phyloP scores from a whole-genome alignment of 2,329 filamentous ascomycete species.

The Tolypocladium pustulatum region DNA sequence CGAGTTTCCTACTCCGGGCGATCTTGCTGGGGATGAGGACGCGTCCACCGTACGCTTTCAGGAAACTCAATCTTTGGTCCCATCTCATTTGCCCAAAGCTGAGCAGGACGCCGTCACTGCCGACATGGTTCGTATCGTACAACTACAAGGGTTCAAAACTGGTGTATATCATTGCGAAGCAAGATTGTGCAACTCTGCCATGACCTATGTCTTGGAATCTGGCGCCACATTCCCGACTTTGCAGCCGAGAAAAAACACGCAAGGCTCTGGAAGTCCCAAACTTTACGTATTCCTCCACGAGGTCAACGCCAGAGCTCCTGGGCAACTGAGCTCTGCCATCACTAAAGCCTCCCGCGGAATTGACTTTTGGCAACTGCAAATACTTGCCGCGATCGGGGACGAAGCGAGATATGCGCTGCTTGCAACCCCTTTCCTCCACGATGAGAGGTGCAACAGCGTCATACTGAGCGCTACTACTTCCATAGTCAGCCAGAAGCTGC shows the following conservation, averaged over 20 bases:
- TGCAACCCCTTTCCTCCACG: background rate
- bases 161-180: background rate
- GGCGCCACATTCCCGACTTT: background rate
- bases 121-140: background rate
- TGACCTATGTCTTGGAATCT: background rate
- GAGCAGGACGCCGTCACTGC: background rate
- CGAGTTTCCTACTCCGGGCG: background rate
- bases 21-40: background rate
- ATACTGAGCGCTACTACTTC: background rate
- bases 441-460: background rate
- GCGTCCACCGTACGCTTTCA: background rate
- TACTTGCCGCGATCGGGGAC: background rate
- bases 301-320: background rate
- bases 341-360: background rate
- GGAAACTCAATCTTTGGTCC: background rate
- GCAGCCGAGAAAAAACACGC: background rate
- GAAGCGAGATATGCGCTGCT: background rate
- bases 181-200: background rate
- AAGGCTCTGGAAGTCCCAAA: background rate
- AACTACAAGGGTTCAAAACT: background rate
- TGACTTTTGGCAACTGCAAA: background rate
- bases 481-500: background rate
- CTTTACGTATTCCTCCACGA: background rate
- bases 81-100: background rate
- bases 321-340: background rate